These are phyloP conservation scores for Oidium heveae DNA, from an alignment of 2,329 filamentous ascomycete species.

Conservation along the genomic window DNA sequence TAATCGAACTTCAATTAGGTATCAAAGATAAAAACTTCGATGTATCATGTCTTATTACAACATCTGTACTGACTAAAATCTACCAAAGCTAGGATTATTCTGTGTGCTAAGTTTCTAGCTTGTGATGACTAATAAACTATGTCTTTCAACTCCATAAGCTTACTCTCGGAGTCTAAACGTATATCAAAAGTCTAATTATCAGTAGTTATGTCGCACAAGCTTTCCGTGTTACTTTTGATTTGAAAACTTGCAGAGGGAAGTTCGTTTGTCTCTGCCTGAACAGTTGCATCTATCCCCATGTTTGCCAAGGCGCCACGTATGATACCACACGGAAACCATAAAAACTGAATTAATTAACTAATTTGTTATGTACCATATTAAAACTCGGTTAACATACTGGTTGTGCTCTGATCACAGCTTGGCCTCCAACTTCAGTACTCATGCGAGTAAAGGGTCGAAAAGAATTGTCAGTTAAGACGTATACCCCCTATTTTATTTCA, in stretches of 20 bases:
- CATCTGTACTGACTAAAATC: no score
- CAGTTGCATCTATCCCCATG: slow-evolving; percentile 70
- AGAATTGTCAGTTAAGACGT: slow-evolving; percentile 78
- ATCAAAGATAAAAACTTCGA: no score
- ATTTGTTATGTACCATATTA: neutral
- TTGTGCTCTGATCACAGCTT: slow-evolving; percentile 50
- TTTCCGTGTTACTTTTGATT: slow-evolving; percentile 60
- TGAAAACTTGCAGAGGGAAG: slow-evolving; percentile 81
- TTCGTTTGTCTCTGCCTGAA: slow-evolving; percentile 73
- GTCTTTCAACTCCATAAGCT: no score
- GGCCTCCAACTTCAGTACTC: slow-evolving; percentile 55
- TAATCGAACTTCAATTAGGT: no score
- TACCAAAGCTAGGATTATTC: no score
- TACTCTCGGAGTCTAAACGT: no score
- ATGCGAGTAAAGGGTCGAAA: slow-evolving; percentile 79
- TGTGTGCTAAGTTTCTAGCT: no score
- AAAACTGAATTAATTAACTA: slow-evolving; percentile 29
- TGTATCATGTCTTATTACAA: no score
- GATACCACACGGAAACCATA: slow-evolving; percentile 88
- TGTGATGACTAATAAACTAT: no score
- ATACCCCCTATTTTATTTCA: slow-evolving; percentile 43
- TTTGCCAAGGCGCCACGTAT: slow-evolving; percentile 81
- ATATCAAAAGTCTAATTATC: no score
- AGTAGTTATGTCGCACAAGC: slow-evolving; percentile 6
- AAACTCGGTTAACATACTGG: slow-evolving; percentile 31